A percentile compares a stretch with the other conserved stretches of the same genome.
Conservation (phyloP, 2,329 filamentous ascomycete genomes). For the Fusarium acutatum region DNA sequence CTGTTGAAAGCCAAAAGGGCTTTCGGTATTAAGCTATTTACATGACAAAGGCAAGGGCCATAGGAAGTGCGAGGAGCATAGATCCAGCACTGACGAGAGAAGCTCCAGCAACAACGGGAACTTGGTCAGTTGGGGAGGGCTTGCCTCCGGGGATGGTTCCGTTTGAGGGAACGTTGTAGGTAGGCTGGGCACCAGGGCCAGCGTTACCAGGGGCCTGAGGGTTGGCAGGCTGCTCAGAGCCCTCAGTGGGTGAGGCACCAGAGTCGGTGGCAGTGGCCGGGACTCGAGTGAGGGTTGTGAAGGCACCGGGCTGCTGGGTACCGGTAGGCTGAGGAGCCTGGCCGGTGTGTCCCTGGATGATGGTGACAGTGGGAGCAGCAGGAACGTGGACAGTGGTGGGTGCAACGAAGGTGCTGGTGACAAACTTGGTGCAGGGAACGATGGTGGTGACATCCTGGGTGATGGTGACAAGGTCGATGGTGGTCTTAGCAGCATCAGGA, state of each 20-base stretch:
- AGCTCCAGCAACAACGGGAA: conserved; percentile 20
- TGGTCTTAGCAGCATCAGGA: conserved; percentile 6
- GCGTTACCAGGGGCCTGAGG: background rate
- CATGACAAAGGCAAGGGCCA: conserved; percentile 23
- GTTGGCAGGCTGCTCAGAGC: background rate
- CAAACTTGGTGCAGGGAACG: conserved; percentile 36
- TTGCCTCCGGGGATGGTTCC: conserved; percentile 9
- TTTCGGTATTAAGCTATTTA: conserved; percentile 22
- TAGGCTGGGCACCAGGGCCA: conserved; percentile 9
- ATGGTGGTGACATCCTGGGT: conserved; percentile 39
- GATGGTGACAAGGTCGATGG: conserved; percentile 30
- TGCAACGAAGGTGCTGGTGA: conserved; percentile 35
- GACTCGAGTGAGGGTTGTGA: conserved; percentile 23
- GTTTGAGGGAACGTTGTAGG: conserved; percentile 21
- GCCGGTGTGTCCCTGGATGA: conserved; percentile 22
- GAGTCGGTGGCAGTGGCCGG: conserved; percentile 18
- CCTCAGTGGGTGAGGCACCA: conserved; percentile 3
- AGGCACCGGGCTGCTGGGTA: conserved; percentile 10
- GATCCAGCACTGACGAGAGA: conserved; percentile 18
- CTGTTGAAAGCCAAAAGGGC: conserved; percentile 28
- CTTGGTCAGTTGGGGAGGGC: background rate
- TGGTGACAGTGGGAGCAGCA: conserved; percentile 23
- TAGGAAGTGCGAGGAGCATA: conserved; percentile 13
- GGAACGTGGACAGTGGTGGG: conserved; percentile 22
- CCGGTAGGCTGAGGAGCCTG: background rate